Evolutionary conservation across 495 filamentous ascomycete species (phyloP).

Genomic region (Oidiodendron maius): DNA sequence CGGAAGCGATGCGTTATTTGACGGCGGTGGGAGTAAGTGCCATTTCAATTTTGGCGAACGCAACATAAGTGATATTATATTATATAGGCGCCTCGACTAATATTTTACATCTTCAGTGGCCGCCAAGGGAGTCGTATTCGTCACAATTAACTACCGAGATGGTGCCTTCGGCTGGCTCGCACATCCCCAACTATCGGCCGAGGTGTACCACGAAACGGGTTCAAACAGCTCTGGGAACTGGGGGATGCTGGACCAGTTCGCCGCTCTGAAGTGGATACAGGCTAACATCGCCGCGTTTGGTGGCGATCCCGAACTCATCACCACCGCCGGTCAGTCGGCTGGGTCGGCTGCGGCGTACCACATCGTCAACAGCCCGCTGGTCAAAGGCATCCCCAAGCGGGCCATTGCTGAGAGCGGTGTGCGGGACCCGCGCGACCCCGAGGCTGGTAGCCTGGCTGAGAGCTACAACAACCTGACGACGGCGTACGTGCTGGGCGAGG

Average conservation of each 20-base stretch:
- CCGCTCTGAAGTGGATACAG: constrained; percentile 67
- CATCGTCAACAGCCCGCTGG: constrained; percentile 10
- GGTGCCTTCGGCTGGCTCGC: constrained; percentile 49
- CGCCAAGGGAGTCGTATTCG: constrained; percentile 44
- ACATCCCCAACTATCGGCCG: neutral
- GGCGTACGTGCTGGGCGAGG: neutral
- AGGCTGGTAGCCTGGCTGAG: constrained; percentile 5
- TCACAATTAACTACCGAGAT: constrained; percentile 62
- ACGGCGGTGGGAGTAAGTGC: constrained; percentile 37
- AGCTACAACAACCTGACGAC: constrained; percentile 1
- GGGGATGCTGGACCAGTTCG: constrained; percentile 60
- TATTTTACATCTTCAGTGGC: too few species aligned
- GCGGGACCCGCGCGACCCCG: constrained; percentile 7
- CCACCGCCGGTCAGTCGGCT: constrained; percentile 33
- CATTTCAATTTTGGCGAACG: too few species aligned
- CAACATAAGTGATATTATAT: too few species aligned
- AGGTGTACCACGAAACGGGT: neutral
- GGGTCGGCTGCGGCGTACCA: constrained; percentile 9
- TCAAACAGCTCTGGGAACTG: constrained; percentile 43
- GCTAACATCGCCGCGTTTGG: too few species aligned
- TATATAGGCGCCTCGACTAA: too few species aligned
- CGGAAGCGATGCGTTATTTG: constrained; percentile 36
- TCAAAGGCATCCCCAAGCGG: constrained; percentile 3
- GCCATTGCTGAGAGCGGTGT: constrained; percentile 9
- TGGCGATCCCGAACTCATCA: constrained; percentile 44